A percentile compares a stretch with the other conserved stretches of the same genome.
Conservation (phyloP, 2,329 filamentous ascomycete species). For the Aspergillus pseudoviridinutans region DNA sequence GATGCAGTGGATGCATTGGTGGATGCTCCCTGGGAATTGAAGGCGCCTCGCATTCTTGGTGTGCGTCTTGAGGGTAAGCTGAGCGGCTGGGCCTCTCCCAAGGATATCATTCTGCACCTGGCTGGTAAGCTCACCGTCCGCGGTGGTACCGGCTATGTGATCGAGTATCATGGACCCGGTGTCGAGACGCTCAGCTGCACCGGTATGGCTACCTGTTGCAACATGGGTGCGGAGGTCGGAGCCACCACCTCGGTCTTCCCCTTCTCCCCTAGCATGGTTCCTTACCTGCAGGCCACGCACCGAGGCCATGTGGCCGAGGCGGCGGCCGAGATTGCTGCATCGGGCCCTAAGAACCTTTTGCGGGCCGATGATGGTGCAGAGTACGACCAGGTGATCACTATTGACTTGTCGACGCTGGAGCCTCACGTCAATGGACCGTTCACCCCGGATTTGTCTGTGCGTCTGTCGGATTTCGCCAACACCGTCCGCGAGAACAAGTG, state of each 20-base stretch:
- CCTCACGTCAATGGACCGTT: conserved; percentile 97
- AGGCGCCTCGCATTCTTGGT: conserved; percentile 85
- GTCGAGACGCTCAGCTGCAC: conserved; percentile 86
- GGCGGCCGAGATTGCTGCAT: conserved; percentile 58
- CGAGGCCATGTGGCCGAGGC: conserved; percentile 66
- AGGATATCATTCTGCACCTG: conserved; percentile 89
- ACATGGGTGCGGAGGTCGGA: conserved; percentile 86
- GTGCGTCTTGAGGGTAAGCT: conserved; percentile 80
- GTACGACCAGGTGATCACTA: conserved; percentile 88
- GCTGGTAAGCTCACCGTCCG: conserved; percentile 88
- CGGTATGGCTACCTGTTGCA: conserved; percentile 87
- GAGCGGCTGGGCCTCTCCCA: conserved; percentile 86
- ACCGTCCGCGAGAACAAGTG: conserved; percentile 80
- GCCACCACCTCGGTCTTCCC: conserved; percentile 97
- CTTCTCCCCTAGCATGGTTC: conserved; percentile 76
- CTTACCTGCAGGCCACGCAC: conserved; percentile 83
- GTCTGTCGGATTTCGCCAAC: conserved; percentile 83
- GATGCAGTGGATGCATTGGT: conserved; percentile 97
- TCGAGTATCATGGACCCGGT: conserved; percentile 90
- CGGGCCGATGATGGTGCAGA: conserved; percentile 74
- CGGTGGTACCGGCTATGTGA: conserved; percentile 88
- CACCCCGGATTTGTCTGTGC: conserved; percentile 91
- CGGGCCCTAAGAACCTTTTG: conserved; percentile 62
- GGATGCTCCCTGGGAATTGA: conserved; percentile 94
- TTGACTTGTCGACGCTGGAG: conserved; percentile 84